Conservation (phyloP, 2,329 filamentous ascomycete genomes). For the Fusarium sororula region DNA sequence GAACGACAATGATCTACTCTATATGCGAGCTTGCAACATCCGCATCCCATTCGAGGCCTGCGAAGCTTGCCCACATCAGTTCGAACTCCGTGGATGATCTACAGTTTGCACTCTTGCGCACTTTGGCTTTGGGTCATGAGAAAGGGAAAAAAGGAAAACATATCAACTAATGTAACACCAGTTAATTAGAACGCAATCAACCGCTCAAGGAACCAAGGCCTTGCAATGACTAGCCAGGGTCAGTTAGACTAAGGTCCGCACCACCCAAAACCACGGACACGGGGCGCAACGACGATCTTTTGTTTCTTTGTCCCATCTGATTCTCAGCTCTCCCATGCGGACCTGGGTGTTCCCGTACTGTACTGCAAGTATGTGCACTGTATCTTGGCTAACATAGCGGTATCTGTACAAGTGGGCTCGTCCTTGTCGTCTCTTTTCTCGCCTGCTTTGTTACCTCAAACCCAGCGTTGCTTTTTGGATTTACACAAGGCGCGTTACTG, state of each 20-base stretch:
- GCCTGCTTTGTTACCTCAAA: constrained; percentile 32
- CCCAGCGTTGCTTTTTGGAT: constrained; percentile 38
- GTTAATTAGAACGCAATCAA: constrained; percentile 26
- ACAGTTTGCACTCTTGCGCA: neutral
- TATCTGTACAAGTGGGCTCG: neutral
- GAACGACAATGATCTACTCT: constrained; percentile 8
- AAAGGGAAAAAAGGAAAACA: neutral
- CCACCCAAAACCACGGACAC: constrained; percentile 44
- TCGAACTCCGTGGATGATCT: neutral
- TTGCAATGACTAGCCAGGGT: constrained; percentile 34
- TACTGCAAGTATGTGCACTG: constrained; percentile 1
- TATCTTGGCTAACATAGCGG: constrained; percentile 6
- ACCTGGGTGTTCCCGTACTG: neutral
- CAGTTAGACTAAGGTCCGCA: constrained; percentile 35
- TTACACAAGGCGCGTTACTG: constrained; percentile 32
- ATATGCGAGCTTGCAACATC: constrained; percentile 11
- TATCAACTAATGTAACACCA: constrained; percentile 9
- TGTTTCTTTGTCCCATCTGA: constrained; percentile 34
- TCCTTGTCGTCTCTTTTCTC: constrained; percentile 42
- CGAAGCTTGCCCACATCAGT: constrained; percentile 7
- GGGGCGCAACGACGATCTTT: constrained; percentile 41
- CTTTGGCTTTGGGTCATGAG: neutral
- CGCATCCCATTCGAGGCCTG: constrained; percentile 17
- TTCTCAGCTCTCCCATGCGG: constrained; percentile 19
- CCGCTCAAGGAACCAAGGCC: constrained; percentile 21